phyloP scores from a whole-genome alignment of 305 asterid genomes.

The Ruellia speciosa region DNA sequence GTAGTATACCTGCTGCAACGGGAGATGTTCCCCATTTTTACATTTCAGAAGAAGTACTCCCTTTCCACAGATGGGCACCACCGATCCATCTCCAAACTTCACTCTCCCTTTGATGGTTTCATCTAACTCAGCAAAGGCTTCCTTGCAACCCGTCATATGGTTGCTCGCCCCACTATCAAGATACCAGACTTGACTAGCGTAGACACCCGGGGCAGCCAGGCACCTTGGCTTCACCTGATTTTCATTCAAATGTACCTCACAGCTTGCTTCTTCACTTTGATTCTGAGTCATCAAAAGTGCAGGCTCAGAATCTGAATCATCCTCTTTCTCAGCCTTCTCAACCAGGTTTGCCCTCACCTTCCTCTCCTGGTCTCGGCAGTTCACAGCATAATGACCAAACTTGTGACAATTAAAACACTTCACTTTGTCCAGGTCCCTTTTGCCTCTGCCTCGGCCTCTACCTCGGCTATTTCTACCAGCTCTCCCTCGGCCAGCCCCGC shows the following conservation, averaged over 20 bases:
- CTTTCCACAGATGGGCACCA: too few relatives aligned
- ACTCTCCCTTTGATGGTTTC: neutral
- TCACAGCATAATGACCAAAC: neutral
- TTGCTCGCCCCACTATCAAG: neutral
- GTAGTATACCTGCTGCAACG: too few relatives aligned
- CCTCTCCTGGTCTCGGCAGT: too few relatives aligned
- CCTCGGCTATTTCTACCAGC: too few relatives aligned
- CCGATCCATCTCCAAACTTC: neutral
- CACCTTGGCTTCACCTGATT: too few relatives aligned
- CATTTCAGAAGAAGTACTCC: too few relatives aligned
- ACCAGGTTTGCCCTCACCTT: neutral
- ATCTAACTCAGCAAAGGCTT: neutral
- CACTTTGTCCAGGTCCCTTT: too few relatives aligned
- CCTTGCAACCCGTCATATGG: neutral
- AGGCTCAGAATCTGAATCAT: neutral
- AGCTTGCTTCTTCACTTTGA: neutral
- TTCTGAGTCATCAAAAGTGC: neutral
- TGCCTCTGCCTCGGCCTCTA: too few relatives aligned
- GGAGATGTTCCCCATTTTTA: neutral
- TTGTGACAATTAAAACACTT: neutral
- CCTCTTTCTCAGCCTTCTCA: neutral
- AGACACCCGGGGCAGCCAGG: neutral
- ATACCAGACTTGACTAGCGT: neutral
- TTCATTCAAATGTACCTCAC: neutral
- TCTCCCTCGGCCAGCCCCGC: too few relatives aligned